These are phyloP conservation scores for Boletus edulis DNA, from an alignment of 768 basidiomycete genomes.

Conservation along the genomic window DNA sequence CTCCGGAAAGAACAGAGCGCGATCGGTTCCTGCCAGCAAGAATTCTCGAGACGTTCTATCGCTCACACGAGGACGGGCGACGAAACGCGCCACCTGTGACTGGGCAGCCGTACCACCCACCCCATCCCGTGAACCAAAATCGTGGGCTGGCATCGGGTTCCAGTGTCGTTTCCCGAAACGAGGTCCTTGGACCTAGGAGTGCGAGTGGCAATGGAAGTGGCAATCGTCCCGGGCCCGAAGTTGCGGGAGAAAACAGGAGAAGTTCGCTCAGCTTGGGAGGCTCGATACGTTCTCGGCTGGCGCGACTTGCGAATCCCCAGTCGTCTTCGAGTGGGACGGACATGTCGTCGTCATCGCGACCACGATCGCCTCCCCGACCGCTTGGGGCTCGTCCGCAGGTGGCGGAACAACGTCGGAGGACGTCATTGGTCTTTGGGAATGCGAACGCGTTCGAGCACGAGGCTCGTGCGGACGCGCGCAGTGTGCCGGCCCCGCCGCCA, in stretches of 20 bases:
- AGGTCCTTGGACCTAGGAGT: conserved; percentile 4
- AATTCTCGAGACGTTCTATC: conserved; percentile 23
- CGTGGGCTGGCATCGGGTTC: neutral
- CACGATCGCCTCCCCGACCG: conserved; percentile 25
- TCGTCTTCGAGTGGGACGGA: conserved; percentile 8
- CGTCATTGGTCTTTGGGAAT: conserved; percentile 4
- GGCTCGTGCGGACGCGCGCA: conserved; percentile 5
- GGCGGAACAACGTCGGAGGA: conserved; percentile 13
- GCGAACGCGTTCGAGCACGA: conserved; percentile 10
- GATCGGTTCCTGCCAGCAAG: conserved; percentile 24
- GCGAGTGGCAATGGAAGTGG: conserved; percentile 1
- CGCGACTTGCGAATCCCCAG: conserved; percentile 21
- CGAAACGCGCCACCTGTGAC: conserved; percentile 13
- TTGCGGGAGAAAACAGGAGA: conserved; percentile 15
- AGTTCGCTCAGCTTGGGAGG: conserved; percentile 22
- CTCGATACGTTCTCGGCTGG: conserved; percentile 26
- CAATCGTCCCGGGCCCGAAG: conserved; percentile 9
- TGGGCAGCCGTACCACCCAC: conserved; percentile 10
- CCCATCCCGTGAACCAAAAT: conserved; percentile 3
- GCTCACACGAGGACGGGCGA: conserved; percentile 21
- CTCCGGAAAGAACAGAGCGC: conserved; percentile 21
- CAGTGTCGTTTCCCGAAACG: conserved; percentile 4
- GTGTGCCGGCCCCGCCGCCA: neutral
- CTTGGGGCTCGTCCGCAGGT: conserved; percentile 25
- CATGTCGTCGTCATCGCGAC: conserved; percentile 11